A percentile compares a stretch with the other conserved stretches of the same genome.
Evolutionary conservation across 805 yeast species (phyloP).

Genomic region (Starmera caribaea): DNA sequence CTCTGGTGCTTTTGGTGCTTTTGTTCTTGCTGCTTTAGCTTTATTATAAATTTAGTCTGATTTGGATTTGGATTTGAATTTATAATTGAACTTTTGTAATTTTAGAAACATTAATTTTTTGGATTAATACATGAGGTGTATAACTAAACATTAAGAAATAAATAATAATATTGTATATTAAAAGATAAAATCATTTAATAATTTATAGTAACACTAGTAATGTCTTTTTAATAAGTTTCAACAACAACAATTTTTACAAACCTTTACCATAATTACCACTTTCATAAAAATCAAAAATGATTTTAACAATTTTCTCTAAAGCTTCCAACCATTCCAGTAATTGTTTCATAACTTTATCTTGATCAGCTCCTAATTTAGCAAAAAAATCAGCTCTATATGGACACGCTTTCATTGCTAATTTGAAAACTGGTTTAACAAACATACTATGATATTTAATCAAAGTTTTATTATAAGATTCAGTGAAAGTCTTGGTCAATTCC

Average conservation of each 20-base stretch:
- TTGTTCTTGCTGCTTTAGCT: slow-evolving; percentile 40
- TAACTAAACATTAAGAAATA: no score
- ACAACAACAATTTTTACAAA: no score
- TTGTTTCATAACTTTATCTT: slow-evolving; percentile 55
- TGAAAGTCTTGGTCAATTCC: slow-evolving; percentile 71
- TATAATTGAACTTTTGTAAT: no score
- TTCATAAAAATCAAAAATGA: slow-evolving; percentile 65
- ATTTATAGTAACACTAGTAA: no score
- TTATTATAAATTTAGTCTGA: slow-evolving; percentile 34
- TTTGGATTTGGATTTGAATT: no score
- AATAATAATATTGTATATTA: no score
- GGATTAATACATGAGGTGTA: no score
- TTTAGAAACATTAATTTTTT: no score
- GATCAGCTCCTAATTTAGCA: slow-evolving; percentile 70
- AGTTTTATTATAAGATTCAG: slow-evolving; percentile 76
- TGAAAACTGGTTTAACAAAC: slow-evolving; percentile 78
- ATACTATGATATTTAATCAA: slow-evolving; percentile 74
- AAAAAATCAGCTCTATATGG: slow-evolving; percentile 86
- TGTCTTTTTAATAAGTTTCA: no score
- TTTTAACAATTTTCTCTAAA: slow-evolving; percentile 62
- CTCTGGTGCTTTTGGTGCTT: slow-evolving; percentile 35
- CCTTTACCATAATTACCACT: slow-evolving; percentile 87
- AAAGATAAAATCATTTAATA: no score
- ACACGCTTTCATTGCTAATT: slow-evolving; percentile 91
- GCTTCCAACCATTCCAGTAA: slow-evolving; percentile 67